phyloP scores from a whole-genome alignment of 2,329 filamentous ascomycete species.

The Aspergillus candidus region DNA sequence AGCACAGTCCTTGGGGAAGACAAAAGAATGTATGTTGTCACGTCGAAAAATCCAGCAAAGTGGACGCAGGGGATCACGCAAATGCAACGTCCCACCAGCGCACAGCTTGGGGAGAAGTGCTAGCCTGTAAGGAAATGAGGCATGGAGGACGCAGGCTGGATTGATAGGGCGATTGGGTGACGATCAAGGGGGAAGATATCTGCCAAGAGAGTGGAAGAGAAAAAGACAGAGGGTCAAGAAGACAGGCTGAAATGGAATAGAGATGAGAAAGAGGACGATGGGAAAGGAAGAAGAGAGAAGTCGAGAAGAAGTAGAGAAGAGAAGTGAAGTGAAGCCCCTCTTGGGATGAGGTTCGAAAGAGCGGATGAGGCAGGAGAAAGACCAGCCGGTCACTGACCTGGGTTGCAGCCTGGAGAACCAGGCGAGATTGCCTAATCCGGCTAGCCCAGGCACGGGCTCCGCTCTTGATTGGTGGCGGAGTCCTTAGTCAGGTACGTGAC shows the following conservation, averaged over 20 bases:
- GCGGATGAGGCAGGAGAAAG: background rate
- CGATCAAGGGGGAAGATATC: slow-evolving; percentile 4
- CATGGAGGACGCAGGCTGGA: slow-evolving; percentile 11
- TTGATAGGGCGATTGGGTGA: background rate
- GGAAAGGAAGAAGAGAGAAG: slow-evolving; percentile 2
- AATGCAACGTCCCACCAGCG: slow-evolving; percentile 20
- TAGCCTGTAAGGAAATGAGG: slow-evolving; percentile 14
- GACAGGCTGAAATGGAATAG: slow-evolving; percentile 1
- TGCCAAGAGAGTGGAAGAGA: slow-evolving; percentile 2
- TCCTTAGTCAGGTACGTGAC: too few relatives aligned
- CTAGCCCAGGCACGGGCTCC: too few relatives aligned
- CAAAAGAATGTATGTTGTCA: slow-evolving; percentile 7
- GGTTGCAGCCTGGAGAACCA: background rate
- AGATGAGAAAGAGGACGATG: slow-evolving; percentile 1
- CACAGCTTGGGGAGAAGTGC: slow-evolving; percentile 13
- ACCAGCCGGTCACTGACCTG: background rate
- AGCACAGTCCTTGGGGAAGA: background rate
- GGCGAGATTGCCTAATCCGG: too few relatives aligned
- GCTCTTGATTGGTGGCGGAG: too few relatives aligned
- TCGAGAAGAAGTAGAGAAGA: background rate
- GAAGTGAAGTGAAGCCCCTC: slow-evolving; percentile 3
- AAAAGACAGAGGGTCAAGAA: slow-evolving; percentile 1
- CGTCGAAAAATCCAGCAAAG: slow-evolving; percentile 16
- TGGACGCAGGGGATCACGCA: slow-evolving; percentile 7
- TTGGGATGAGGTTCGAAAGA: background rate